phyloP scores from a whole-genome alignment of 2,329 filamentous ascomycete species.

The Trichophyton simii region DNA sequence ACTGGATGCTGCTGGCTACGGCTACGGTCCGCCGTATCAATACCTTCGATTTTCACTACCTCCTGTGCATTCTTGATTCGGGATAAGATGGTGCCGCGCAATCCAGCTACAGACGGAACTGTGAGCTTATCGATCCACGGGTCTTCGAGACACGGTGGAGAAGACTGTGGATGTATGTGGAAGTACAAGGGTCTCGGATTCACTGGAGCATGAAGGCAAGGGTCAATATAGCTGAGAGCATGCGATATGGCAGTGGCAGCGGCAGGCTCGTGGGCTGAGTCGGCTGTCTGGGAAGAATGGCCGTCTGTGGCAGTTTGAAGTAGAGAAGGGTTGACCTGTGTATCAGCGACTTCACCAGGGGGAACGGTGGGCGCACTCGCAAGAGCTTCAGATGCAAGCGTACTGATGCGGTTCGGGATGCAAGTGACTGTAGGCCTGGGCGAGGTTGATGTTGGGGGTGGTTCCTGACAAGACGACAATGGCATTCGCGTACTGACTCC shows the following conservation, averaged over 20 bases:
- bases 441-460: constrained; percentile 23
- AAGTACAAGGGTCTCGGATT: constrained; percentile 51
- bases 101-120: constrained; percentile 46
- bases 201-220: constrained; percentile 21
- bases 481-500: not conserved
- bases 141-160: constrained; percentile 33
- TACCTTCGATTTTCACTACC: constrained; percentile 52
- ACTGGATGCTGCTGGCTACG: constrained; percentile 38
- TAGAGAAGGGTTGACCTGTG: constrained; percentile 53
- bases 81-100: constrained; percentile 48
- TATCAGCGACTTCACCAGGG: constrained; percentile 34
- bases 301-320: constrained; percentile 46
- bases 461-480: constrained; percentile 9
- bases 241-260: not conserved
- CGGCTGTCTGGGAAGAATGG: constrained; percentile 25
- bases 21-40: constrained; percentile 45
- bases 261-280: constrained; percentile 16
- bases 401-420: constrained; percentile 29
- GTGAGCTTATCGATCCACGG: constrained; percentile 54
- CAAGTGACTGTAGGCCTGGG: not conserved
- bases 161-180: constrained; percentile 53
- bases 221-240: constrained; percentile 27
- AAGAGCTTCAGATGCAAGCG: constrained; percentile 33
- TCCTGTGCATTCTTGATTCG: constrained; percentile 47
- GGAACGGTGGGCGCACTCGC: constrained; percentile 29